Base-by-base conservation (phyloP, 345 rosid genomes). In the Populus pruinosa region DNA sequence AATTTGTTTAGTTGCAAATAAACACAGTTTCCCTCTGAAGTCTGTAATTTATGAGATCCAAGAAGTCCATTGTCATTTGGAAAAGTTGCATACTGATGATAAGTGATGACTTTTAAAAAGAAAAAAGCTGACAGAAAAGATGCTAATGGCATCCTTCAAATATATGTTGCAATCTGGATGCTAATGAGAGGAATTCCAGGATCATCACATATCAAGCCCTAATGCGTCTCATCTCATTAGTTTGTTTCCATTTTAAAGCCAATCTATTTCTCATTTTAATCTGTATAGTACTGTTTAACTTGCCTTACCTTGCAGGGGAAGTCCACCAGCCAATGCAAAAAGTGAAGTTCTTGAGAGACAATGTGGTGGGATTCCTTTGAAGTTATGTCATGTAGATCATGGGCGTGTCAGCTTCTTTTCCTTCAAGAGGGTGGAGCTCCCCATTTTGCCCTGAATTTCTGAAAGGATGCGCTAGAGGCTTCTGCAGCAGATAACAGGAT, bases 361-460 rank as follows among this genome's bases (percentile, higher is more conserved):
- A 59, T 72, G 86, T 61, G 82, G 87, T 11, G 72, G 74, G 21
- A 79, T 82, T 63, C 90, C 92, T 8, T 78, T 91, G 77, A 90
- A 77, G 83, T 83, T 91, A 29, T 91, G 93, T 80, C 91, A 88
- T 44, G 81, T 89, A 44, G 89, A 91, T 55, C 82, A 87, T 11
- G 94, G 96, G 5, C 91, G 90, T 41, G 88, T 85, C 41, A 91
- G 97, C 87, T 88, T 88, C 82, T 91, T 90, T 83, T 82, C 90
- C 76, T 87, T 91, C 69, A 71, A 55, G 55, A 87, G 62, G 47
- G 72, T 70, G 66, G 83, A 86, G 56, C 89, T 90, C 70, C 88
- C 90, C 43, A 64, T 78, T 36, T 79, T 90, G 31, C 87, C 92
- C 17, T 95, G 83, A 88, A 66, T 23, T 68, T 23, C 31, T 10